These are phyloP conservation scores for Stereocaulon alpinum DNA, from an alignment of 495 filamentous ascomycete genomes.

Conservation along the genomic window DNA sequence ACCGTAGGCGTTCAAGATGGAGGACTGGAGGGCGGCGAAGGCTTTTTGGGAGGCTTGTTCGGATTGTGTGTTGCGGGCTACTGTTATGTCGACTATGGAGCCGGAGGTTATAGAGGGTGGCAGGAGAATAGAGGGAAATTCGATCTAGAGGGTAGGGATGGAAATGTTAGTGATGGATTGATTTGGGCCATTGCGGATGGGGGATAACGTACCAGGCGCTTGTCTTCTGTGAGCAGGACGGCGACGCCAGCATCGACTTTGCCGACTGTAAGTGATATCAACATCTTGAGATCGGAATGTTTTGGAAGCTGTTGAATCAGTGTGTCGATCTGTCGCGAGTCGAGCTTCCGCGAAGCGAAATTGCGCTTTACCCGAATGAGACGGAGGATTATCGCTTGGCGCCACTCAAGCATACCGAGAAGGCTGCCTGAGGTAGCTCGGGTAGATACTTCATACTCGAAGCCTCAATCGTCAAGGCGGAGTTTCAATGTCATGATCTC, in stretches of 20 bases:
- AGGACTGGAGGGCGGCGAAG: constrained; percentile 76
- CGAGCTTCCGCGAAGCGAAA: neutral
- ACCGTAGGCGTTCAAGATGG: constrained; percentile 80
- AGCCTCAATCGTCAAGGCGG: no score
- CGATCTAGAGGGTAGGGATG: constrained; percentile 52
- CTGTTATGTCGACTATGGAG: constrained; percentile 95
- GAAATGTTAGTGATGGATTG: neutral
- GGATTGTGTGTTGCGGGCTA: constrained; percentile 72
- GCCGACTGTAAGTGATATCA: constrained; percentile 95
- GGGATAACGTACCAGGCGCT: constrained; percentile 67
- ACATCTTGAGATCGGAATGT: constrained; percentile 45
- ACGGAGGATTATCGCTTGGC: neutral
- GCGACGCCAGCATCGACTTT: constrained; percentile 99
- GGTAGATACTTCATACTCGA: no score
- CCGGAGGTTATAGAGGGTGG: constrained; percentile 89
- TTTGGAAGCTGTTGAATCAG: neutral
- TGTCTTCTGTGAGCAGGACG: constrained; percentile 92
- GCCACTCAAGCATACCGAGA: neutral
- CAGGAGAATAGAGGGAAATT: constrained; percentile 96
- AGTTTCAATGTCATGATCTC: no score
- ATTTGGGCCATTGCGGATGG: neutral
- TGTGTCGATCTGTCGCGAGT: neutral
- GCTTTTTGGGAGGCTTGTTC: constrained; percentile 60
- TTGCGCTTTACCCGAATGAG: neutral
- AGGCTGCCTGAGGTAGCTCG: no score